These are phyloP conservation scores for Coniochaeta ligniaria DNA, from an alignment of 2,329 filamentous ascomycete species.

Conservation along the genomic window DNA sequence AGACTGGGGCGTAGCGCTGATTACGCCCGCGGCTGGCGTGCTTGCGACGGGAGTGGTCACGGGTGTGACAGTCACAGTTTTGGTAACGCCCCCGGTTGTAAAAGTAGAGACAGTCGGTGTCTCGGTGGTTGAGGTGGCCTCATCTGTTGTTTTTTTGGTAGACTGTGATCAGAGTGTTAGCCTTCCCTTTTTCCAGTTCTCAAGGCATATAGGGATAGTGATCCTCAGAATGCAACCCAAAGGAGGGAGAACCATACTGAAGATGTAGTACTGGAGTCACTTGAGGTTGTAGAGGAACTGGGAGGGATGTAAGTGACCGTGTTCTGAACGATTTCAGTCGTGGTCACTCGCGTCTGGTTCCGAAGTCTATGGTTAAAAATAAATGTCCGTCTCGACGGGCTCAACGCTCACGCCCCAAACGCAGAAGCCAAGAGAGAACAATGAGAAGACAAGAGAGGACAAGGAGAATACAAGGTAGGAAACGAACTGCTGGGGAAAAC, in stretches of 20 bases:
- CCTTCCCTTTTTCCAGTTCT: neutral
- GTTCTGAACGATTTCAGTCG: constrained; percentile 24
- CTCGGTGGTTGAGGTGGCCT: constrained; percentile 12
- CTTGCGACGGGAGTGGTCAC: constrained; percentile 20
- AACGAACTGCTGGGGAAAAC: neutral
- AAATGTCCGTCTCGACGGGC: neutral
- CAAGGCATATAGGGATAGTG: neutral
- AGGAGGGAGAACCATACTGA: constrained; percentile 27
- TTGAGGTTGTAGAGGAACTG: constrained; percentile 15
- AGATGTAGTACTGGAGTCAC: constrained; percentile 21
- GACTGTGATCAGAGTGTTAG: neutral
- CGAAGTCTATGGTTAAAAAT: constrained; percentile 8
- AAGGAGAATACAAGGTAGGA: neutral
- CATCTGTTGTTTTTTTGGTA: constrained; percentile 4
- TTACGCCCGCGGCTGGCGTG: constrained; percentile 5
- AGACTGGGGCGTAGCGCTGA: neutral
- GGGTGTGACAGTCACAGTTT: constrained; percentile 47
- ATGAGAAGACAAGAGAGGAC: neutral
- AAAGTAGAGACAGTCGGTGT: constrained; percentile 41
- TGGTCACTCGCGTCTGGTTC: constrained; percentile 17
- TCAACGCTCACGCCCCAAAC: neutral
- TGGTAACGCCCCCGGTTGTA: constrained; percentile 44
- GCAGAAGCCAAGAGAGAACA: neutral
- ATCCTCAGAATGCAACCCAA: neutral
- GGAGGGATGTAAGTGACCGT: constrained; percentile 24